Percentiles rank a stretch among this genome's conserved stretches.
Evolutionary conservation across 2,329 filamentous ascomycete species (phyloP).

Genomic region (Penicillium italicum): DNA sequence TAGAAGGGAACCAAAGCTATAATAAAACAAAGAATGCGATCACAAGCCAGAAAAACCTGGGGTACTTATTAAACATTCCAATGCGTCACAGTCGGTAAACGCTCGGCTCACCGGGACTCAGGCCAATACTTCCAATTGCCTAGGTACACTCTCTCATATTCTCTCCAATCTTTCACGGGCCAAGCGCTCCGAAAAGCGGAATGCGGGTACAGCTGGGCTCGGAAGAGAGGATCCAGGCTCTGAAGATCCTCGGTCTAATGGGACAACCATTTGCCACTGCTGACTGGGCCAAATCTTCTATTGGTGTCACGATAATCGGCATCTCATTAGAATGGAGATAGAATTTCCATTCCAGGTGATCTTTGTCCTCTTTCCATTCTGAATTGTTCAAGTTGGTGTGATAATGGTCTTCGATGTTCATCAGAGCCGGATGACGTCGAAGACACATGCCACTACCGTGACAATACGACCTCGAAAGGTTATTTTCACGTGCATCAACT

Average conservation of each 20-base stretch:
- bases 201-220: conserved; percentile 29
- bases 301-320: conserved; percentile 7
- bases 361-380: neutral
- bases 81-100: conserved; percentile 39
- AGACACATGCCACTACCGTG: conserved; percentile 15
- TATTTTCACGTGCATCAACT: conserved; percentile 23
- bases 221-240: conserved; percentile 38
- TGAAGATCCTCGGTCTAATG: conserved; percentile 41
- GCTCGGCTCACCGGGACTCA: conserved; percentile 39
- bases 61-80: conserved; percentile 31
- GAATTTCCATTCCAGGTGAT: neutral
- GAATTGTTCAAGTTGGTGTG: neutral
- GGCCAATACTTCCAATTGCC: conserved; percentile 18
- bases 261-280: conserved; percentile 18
- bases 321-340: conserved; percentile 2
- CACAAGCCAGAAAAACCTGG: conserved; percentile 31
- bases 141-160: conserved; percentile 12
- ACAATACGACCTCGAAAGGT: conserved; percentile 14
- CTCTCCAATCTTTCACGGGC: conserved; percentile 25
- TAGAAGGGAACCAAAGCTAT: conserved; percentile 4
- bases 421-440: conserved; percentile 19
- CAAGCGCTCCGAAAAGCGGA: conserved; percentile 26
- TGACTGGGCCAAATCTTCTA: neutral
- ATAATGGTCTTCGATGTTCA: conserved; percentile 1
- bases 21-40: conserved; percentile 15